These are phyloP conservation scores for Kentomonas sorsogonicus DNA, from an alignment of 208 protist species.

Conservation along the genomic window DNA sequence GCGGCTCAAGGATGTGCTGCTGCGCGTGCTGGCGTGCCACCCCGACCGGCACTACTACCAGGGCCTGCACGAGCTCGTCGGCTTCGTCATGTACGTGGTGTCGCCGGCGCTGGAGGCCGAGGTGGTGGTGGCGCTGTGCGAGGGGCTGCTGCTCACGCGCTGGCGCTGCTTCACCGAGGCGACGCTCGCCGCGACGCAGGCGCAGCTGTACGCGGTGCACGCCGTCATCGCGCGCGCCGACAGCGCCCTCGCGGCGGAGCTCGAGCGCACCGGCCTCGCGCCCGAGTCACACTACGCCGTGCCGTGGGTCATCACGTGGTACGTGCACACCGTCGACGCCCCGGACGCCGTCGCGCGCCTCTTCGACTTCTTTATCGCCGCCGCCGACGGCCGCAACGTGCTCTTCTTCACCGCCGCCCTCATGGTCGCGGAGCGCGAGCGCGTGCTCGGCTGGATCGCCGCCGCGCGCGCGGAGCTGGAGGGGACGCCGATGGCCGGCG, in stretches of 20 bases:
- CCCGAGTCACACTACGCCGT: slow-evolving; percentile 85
- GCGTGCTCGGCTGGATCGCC: slow-evolving; percentile 43
- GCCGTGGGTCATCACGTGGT: slow-evolving; percentile 88
- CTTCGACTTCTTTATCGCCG: slow-evolving; percentile 73
- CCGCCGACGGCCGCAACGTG: slow-evolving; percentile 38
- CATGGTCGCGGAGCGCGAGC: slow-evolving; percentile 42
- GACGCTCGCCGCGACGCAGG: slow-evolving; percentile 51
- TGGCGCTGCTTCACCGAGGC: slow-evolving; percentile 53
- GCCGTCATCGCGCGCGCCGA: slow-evolving; percentile 56
- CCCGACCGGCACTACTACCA: slow-evolving; percentile 75
- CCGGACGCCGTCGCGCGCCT: slow-evolving; percentile 37
- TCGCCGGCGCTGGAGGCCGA: slow-evolving; percentile 25
- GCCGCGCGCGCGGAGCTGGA: slow-evolving; percentile 25
- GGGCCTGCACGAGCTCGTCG: slow-evolving; percentile 82
- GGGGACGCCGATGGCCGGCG: too few species aligned
- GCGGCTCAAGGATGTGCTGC: slow-evolving; percentile 41
- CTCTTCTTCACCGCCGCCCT: slow-evolving; percentile 80
- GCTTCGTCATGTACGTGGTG: slow-evolving; percentile 73
- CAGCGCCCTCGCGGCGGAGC: slow-evolving; percentile 33
- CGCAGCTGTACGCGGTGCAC: slow-evolving; percentile 74
- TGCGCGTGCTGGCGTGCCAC: slow-evolving; percentile 51
- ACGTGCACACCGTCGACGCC: slow-evolving; percentile 50
- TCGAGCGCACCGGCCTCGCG: slow-evolving; percentile 65
- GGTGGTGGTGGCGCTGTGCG: slow-evolving; percentile 52
- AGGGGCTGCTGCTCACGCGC: slow-evolving; percentile 46